Base-by-base conservation (phyloP, 345 rosid species). In the Pistacia vera region DNA sequence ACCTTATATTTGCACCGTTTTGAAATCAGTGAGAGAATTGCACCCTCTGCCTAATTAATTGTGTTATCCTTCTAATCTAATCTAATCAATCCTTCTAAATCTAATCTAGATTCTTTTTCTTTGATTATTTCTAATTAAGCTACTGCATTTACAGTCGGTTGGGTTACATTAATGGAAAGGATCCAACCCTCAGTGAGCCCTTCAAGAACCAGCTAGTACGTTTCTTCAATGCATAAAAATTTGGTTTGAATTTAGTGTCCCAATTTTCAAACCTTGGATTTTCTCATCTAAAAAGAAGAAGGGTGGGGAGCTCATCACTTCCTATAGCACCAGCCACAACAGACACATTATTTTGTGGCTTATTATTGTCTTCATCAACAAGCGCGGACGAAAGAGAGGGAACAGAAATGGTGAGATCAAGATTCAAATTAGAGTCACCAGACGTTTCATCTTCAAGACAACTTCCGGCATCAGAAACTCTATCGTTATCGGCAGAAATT, bases 401-500 rank as follows among this genome's bases (percentile, higher is more conserved):
- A 65, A 61, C 2, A 9, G 64, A 73, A 0, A 79, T 67, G 20
- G 77, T 64, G 64, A 81, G 83, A 14, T 86, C 89, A 33, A 86
- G 82, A 28, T 86, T 84, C 70, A 83, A 70, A 62, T 77, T 78
- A 33, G 85, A 81, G 56, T 74, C 64, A 35, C 66, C 62, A 35
- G 75, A 12, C 22, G 22, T 49, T 36, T 64, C 82, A 61, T 83
- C 79, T 55, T 81, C 82, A 33, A 79, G 58, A 72, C 67, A 68
- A 63, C 86, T 86, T 30, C 49, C 78, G 4, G 80, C 81, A 76
- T 81, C 85, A 0, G 88, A 81, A 20, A 56, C 41, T 33, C 66
- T 75, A 79, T 33, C 78, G 14, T 6, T 41, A 17, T 60, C 63
- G 0, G 69, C 49, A 30, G 48, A 20, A 28, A 38, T 63, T 11